Evolutionary conservation across 116 monocot species (phyloP).

Genomic region (Posidonia oceanica): DNA sequence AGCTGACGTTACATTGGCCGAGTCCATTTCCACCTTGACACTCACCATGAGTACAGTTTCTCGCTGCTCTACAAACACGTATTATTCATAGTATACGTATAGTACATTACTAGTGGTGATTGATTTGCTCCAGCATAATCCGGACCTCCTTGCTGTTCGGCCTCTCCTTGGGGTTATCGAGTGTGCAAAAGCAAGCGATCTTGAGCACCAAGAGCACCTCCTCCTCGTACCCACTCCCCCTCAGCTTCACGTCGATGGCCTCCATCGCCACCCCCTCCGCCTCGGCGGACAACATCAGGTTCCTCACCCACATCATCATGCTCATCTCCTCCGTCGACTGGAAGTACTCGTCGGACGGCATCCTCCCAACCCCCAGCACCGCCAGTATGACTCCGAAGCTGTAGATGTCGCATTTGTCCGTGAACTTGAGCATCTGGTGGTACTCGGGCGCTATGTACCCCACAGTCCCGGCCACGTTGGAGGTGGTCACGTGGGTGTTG

Average conservation of each 20-base stretch:
- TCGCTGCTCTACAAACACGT: no score
- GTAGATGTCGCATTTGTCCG: conserved; percentile 61
- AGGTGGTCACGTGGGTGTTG: conserved; percentile 35
- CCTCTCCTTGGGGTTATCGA: conserved; percentile 32
- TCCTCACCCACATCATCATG: conserved; percentile 58
- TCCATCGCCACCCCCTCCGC: not conserved
- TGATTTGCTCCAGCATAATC: conserved; percentile 37
- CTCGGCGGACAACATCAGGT: conserved; percentile 14
- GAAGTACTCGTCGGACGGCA: conserved; percentile 63
- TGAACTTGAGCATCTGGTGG: conserved; percentile 49
- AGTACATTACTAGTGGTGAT: not conserved
- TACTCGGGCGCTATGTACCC: conserved; percentile 94
- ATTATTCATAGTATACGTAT: no score
- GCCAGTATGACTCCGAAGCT: conserved; percentile 78
- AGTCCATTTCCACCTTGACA: no score
- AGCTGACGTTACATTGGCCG: no score
- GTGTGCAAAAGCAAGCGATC: conserved; percentile 50
- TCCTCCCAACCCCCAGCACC: conserved; percentile 46
- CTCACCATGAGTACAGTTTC: no score
- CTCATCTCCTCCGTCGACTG: conserved; percentile 42
- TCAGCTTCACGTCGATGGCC: conserved; percentile 28
- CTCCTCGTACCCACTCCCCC: conserved; percentile 20
- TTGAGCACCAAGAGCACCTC: conserved; percentile 42
- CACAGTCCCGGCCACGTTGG: conserved; percentile 53
- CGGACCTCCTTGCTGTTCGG: conserved; percentile 46